Conservation (phyloP, 805 yeast species). For the Cyberlindnera maritima region DNA sequence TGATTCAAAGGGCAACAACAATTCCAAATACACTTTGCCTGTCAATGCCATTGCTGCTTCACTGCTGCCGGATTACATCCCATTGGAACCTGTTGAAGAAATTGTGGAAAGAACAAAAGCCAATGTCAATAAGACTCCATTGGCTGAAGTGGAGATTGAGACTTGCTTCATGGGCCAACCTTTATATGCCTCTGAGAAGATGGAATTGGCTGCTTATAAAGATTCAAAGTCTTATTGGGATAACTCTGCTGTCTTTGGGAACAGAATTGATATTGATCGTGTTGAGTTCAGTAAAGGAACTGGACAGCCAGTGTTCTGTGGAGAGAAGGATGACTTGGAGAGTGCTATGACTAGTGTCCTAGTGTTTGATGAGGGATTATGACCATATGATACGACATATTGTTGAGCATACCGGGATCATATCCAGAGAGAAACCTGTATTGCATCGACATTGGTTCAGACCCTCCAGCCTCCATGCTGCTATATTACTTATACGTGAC, state of each 20-base stretch:
- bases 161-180: constrained; percentile 36
- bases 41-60: constrained; percentile 25
- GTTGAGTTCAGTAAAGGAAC: constrained; percentile 18
- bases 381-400: background rate
- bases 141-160: constrained; percentile 55
- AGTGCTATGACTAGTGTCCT: constrained; percentile 20
- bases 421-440: too few relatives aligned
- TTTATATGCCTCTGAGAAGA: constrained; percentile 12
- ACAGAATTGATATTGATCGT: constrained; percentile 4
- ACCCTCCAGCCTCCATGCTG: too few relatives aligned
- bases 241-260: constrained; percentile 6
- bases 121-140: constrained; percentile 26
- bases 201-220: constrained; percentile 18
- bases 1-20: constrained; percentile 25
- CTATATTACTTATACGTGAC: too few relatives aligned
- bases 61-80: constrained; percentile 27
- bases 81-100: constrained; percentile 15
- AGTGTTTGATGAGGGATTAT: constrained; percentile 11
- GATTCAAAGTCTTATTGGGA: background rate
- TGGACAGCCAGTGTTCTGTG: constrained; percentile 20
- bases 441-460: too few relatives aligned
- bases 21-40: constrained; percentile 42
- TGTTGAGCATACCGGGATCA: too few relatives aligned
- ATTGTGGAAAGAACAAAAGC: constrained; percentile 23
- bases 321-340: constrained; percentile 17